Percentiles rank a stretch among this genome's conserved stretches.
Conservation (phyloP, 148 eudicot species). For the Rhododendron mucronatum region DNA sequence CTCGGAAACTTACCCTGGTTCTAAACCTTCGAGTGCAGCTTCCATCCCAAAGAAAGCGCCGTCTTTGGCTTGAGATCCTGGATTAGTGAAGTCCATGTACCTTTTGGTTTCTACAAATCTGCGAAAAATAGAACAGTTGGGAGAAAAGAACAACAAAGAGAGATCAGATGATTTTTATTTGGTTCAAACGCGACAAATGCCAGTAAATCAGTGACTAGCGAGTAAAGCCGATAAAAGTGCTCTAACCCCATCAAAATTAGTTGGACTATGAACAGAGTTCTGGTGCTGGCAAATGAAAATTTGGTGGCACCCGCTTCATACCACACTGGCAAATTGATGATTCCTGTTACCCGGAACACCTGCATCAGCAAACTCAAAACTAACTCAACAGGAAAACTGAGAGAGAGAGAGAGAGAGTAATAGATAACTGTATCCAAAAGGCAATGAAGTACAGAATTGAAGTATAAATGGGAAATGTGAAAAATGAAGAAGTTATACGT, state of each 20-base stretch:
- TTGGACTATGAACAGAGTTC: conserved; percentile 63
- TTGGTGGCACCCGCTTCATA: conserved; percentile 93
- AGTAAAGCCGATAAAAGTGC: not conserved
- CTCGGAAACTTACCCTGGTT: conserved; percentile 59
- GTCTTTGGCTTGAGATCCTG: conserved; percentile 88
- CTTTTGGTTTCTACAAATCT: conserved; percentile 94
- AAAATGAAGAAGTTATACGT: not conserved
- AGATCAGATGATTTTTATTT: not conserved
- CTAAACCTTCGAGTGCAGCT: conserved; percentile 74
- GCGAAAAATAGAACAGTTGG: conserved; percentile 2
- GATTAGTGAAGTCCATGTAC: conserved; percentile 72
- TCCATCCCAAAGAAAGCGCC: conserved; percentile 86
- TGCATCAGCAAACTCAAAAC: conserved; percentile 20
- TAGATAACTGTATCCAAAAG: not conserved
- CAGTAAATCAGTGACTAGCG: not conserved
- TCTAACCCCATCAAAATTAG: conserved; percentile 76
- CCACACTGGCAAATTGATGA: conserved; percentile 79
- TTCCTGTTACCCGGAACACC: conserved; percentile 77
- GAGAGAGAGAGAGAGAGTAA: not conserved
- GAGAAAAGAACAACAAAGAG: not conserved
- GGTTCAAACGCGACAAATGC: not conserved
- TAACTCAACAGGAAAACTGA: not conserved
- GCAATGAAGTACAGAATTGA: not conserved
- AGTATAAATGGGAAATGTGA: not conserved
- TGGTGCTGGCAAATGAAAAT: conserved; percentile 74